Evolutionary conservation across 495 filamentous ascomycete species (phyloP), one percentile per base, ranked within the genome.

Genomic region (Penicillium argentinense): DNA sequence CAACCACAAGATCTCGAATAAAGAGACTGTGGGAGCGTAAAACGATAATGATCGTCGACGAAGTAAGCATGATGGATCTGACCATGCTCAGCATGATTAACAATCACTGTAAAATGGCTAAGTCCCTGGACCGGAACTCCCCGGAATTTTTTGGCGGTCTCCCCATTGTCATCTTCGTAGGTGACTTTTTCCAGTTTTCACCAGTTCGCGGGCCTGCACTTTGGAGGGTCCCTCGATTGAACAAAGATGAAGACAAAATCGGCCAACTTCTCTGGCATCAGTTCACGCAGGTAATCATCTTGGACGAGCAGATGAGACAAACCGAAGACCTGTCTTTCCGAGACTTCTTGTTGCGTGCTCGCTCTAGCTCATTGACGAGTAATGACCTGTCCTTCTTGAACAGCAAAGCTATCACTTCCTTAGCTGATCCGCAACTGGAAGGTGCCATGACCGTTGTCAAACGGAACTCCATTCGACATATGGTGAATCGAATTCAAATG

Each of bases 181-280:
- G 37, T 2, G 37, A 39, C 12, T 39, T 39, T 24, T 25, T 24
- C 21, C 17, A 39, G 12, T 39, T 39, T 25, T 21, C 17, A 24
- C 37, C 37, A 7, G 17, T 39, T 6, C 37, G 21, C 9, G 37
- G 37, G 6, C 37, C 7, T 3, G 9, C 29, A n/a, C 11, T 32
- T 6, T 32, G 29, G 29, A 32, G 12, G 13, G 13, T 2, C 1
- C 29, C 29, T 6, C n/a, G 29, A 14, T 1, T 3, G 2, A 14
- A n/a, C 1, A 2, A 5, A 2, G 29, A 22, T 0, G 21, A 47
- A 14, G 44, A 53, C 16, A 24, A 28, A 29, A 37, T n/a, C n/a
- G n/a, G n/a, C n/a, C n/a, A 28, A 24, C 22, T 39, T 7, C 29
- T 53, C n/a, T 53, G 33, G 49, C 19, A 47, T 32, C 24, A 45